These are phyloP conservation scores for Saprolegnia diclina DNA, from an alignment of 352 stramenopile genomes.

Conservation along the genomic window DNA sequence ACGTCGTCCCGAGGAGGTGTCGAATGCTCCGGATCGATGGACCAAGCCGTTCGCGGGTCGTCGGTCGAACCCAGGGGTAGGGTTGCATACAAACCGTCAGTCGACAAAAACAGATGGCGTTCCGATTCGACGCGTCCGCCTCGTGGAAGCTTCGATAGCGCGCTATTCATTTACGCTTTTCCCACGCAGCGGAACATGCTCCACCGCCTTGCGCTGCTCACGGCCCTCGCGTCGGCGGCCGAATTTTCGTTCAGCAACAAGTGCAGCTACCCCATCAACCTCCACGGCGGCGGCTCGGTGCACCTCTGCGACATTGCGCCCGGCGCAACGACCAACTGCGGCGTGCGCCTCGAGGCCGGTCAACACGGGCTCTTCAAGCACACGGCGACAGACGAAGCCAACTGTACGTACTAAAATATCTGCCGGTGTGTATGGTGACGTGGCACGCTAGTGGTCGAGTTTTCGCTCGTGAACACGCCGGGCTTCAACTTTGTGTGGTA, in stretches of 20 bases:
- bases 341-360: not conserved
- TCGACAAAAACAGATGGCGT: not conserved
- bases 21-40: too few species aligned
- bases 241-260: constrained; percentile 23
- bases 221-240: not conserved
- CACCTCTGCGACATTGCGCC: constrained; percentile 22
- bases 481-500: constrained; percentile 36
- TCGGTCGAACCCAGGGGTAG: not conserved
- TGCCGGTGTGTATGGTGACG: too few species aligned
- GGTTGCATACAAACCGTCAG: not conserved
- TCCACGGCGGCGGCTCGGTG: constrained; percentile 1
- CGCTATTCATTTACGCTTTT: not conserved
- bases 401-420: constrained; percentile 19
- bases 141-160: not conserved
- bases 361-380: constrained; percentile 16
- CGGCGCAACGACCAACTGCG: not conserved
- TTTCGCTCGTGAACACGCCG: constrained; percentile 10
- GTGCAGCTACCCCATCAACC: constrained; percentile 25
- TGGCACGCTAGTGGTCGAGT: constrained; percentile 25
- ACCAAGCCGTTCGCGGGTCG: not conserved
- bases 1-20: too few species aligned
- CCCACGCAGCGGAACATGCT: not conserved
- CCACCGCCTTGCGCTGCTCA: not conserved
- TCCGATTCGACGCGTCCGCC: not conserved
- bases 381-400: constrained; percentile 20